phyloP scores from a whole-genome alignment of 495 filamentous ascomycete genomes.

The Lasiosphaeria ovina region DNA sequence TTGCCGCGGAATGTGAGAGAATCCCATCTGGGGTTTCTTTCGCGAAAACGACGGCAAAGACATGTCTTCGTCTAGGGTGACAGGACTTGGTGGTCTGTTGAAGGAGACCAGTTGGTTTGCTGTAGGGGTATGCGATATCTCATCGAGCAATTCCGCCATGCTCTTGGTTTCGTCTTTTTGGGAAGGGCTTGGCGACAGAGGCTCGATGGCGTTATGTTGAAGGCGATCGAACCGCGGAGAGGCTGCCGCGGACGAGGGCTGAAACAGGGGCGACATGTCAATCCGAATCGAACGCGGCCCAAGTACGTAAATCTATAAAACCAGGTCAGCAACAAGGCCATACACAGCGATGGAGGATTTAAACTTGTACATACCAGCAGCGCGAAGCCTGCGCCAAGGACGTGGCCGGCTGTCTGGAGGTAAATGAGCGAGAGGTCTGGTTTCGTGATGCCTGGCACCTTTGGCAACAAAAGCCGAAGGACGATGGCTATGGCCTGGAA shows the following conservation, averaged over 20 bases:
- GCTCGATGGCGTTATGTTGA: constrained; percentile 1
- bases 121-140: constrained; percentile 35
- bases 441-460: constrained; percentile 45
- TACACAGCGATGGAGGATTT: neutral
- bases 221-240: neutral
- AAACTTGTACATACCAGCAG: constrained; percentile 47
- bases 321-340: neutral
- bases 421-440: constrained; percentile 39
- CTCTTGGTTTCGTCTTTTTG: constrained; percentile 26
- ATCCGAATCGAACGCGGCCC: constrained; percentile 52
- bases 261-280: constrained; percentile 59
- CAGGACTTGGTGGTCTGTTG: constrained; percentile 21
- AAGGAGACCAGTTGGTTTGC: constrained; percentile 40
- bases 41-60: constrained; percentile 1
- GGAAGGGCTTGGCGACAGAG: neutral
- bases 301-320: constrained; percentile 38
- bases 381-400: constrained; percentile 53
- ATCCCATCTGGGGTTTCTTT: constrained; percentile 16
- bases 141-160: constrained; percentile 43
- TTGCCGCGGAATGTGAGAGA: constrained; percentile 12
- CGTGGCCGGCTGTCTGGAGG: constrained; percentile 51
- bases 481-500: constrained; percentile 62
- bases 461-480: constrained; percentile 54
- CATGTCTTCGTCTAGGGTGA: constrained; percentile 22
- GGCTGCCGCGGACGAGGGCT: constrained; percentile 22